Percentiles rank a stretch among this genome's conserved stretches.
These are phyloP conservation scores for Bidens hawaiensis DNA, from an alignment of 140 eudicot genomes.

Conservation along the genomic window DNA sequence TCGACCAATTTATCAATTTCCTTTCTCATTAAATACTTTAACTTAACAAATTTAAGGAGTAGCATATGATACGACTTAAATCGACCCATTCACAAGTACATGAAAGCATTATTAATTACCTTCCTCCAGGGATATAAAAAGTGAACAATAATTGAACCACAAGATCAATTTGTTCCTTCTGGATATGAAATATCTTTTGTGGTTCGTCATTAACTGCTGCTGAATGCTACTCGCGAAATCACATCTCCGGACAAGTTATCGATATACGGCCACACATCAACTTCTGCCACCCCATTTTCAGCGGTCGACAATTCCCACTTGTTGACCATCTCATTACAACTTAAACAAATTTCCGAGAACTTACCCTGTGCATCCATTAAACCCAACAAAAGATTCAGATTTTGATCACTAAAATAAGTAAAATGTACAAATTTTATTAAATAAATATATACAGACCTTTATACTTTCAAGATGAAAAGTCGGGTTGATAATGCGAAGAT, in stretches of 20 bases:
- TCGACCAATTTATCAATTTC: neutral
- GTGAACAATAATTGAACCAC: neutral
- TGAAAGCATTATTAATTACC: too few species aligned
- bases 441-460: conserved; percentile 22
- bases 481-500: conserved; percentile 38
- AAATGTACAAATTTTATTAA: too few species aligned
- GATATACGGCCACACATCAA: conserved; percentile 31
- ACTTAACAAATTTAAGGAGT: neutral
- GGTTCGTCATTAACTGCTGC: conserved; percentile 29
- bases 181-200: conserved; percentile 28
- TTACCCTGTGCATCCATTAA: conserved; percentile 15
- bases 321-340: conserved; percentile 25
- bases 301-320: conserved; percentile 17
- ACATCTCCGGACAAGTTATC: conserved; percentile 35
- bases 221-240: conserved; percentile 35
- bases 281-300: conserved; percentile 7
- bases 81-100: too few species aligned
- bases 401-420: neutral
- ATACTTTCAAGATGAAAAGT: conserved; percentile 39
- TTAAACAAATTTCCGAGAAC: conserved; percentile 22
- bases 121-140: conserved; percentile 29
- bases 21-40: neutral
- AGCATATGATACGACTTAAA: neutral
- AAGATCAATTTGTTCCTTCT: conserved; percentile 25
- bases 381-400: neutral